Conservation (phyloP, 1,139 yeast species). For the Hyphopichia khmerensis region DNA sequence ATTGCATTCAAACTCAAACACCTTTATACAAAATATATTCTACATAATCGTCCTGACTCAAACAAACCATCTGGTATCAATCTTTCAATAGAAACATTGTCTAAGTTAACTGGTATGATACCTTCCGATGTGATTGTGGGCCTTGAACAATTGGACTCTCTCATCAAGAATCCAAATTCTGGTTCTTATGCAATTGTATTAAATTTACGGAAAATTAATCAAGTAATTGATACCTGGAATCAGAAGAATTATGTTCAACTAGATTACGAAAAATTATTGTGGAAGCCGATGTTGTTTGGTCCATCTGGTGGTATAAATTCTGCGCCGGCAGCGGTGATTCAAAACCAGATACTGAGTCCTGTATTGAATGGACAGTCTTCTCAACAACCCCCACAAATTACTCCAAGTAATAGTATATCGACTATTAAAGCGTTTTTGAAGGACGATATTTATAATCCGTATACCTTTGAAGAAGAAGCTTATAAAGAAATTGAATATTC, state of each 20-base stretch:
- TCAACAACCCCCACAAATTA: slow-evolving; percentile 5
- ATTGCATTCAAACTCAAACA: slow-evolving; percentile 46
- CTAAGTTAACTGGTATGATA: slow-evolving; percentile 79
- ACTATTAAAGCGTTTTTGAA: slow-evolving; percentile 55
- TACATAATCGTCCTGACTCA: slow-evolving; percentile 5
- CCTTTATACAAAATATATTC: slow-evolving; percentile 25
- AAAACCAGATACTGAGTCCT: slow-evolving; percentile 5
- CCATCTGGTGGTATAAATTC: slow-evolving; percentile 79
- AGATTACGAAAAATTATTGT: slow-evolving; percentile 53
- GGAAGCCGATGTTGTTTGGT: slow-evolving; percentile 85
- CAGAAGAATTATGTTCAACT: slow-evolving; percentile 53
- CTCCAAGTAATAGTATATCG: slow-evolving; percentile 49
- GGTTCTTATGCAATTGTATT: slow-evolving; percentile 55
- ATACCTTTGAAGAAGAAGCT: slow-evolving; percentile 56
- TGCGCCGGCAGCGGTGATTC: slow-evolving; percentile 37
- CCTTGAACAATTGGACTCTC: slow-evolving; percentile 69
- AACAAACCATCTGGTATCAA: slow-evolving; percentile 8
- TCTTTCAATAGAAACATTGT: slow-evolving; percentile 57
- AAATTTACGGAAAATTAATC: slow-evolving; percentile 44
- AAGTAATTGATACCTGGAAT: slow-evolving; percentile 53
- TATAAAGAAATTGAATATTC: slow-evolving; percentile 37
- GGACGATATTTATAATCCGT: slow-evolving; percentile 64
- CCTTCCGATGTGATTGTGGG: slow-evolving; percentile 87
- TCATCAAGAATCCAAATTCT: slow-evolving; percentile 46
- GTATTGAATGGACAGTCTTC: background rate